Evolutionary conservation across 805 yeast genomes (phyloP).

Genomic region (Suhomyces faveliae): DNA sequence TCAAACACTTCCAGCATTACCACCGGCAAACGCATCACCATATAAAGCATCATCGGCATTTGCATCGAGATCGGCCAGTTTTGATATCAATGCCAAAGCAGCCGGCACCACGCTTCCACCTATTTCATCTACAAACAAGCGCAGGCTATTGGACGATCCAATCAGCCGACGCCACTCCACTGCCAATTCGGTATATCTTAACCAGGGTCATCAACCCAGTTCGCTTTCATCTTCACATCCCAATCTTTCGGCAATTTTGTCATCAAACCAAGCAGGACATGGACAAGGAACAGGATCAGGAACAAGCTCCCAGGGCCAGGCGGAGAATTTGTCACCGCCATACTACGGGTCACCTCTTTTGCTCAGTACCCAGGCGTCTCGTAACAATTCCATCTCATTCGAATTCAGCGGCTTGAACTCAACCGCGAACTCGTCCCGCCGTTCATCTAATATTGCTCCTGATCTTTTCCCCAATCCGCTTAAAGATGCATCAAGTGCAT

Average conservation of each 20-base stretch:
- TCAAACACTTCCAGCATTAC: constrained; percentile 10
- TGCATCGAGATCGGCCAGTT: constrained; percentile 7
- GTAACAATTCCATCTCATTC: constrained; percentile 42
- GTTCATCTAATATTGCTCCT: constrained; percentile 41
- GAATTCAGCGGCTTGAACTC: constrained; percentile 21
- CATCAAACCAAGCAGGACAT: not conserved
- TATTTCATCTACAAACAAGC: constrained; percentile 12
- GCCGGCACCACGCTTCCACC: constrained; percentile 11
- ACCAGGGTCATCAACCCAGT: constrained; percentile 3
- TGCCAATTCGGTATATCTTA: constrained; percentile 9
- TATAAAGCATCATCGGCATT: constrained; percentile 3
- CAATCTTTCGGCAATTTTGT: constrained; percentile 8
- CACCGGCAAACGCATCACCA: not conserved
- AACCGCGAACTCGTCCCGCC: constrained; percentile 32
- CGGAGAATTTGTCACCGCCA: constrained; percentile 25
- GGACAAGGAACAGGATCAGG: not conserved
- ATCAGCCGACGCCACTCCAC: constrained; percentile 14
- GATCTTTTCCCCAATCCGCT: constrained; percentile 43
- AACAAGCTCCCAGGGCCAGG: not conserved
- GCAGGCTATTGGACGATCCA: constrained; percentile 16
- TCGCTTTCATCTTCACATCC: constrained; percentile 12
- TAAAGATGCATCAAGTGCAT: constrained; percentile 7
- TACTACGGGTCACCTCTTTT: constrained; percentile 31
- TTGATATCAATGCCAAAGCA: constrained; percentile 4
- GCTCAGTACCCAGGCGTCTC: constrained; percentile 32